Evolutionary conservation across 192 early-diverging fungal species (phyloP), one percentile per base, ranked within the genome.

Genomic region (Coemansia sp.): DNA sequence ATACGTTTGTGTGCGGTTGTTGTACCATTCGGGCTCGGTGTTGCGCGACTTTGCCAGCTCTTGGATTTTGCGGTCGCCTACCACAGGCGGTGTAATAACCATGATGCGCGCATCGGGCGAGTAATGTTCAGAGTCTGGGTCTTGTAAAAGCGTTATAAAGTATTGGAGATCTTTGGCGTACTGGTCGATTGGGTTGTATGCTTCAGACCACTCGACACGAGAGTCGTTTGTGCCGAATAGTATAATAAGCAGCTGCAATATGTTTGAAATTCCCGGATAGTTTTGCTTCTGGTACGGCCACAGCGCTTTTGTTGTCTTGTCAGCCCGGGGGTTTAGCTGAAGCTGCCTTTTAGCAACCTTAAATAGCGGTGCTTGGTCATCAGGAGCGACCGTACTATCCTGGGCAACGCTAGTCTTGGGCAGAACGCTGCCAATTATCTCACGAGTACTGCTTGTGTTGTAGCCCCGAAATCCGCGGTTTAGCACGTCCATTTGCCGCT

Each of bases 201-300:
- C 88, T 1, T 59, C 25, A 3, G 76, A 74, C 6, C 57, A 61
- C 2, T 67, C 68, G 22, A 87, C 50, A 0, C 80, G 83, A 0
- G 91, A 85, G 69, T 96, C 94, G 68, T 94, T 94, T 6, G 94
- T 85, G 21, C 94, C 94, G 55, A 91, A 92, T 21, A 96, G 65
- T n/a, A 83, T 38, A 29, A 57, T 57, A 8, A 57, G 14, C 6
- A 57, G 29, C 7, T 21, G 55, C 69, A 71, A 4, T 8, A 49
- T 21, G n/a, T 49, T 49, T 17, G 48, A 49, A 17, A 49, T 49
- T 17, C 48, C 48, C 6, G 48, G 48, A 3, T 19, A 21, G 48
- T 49, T 49, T 5, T 21, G 48, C 48, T 49, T 49, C 48, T 49
- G 48, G 48, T 49, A 49, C 7, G 48, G 48, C 48, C 48, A 49